A percentile compares a stretch with the other conserved stretches of the same genome.
phyloP scores from a whole-genome alignment of 2,329 filamentous ascomycete genomes.

The Cytospora piceae region DNA sequence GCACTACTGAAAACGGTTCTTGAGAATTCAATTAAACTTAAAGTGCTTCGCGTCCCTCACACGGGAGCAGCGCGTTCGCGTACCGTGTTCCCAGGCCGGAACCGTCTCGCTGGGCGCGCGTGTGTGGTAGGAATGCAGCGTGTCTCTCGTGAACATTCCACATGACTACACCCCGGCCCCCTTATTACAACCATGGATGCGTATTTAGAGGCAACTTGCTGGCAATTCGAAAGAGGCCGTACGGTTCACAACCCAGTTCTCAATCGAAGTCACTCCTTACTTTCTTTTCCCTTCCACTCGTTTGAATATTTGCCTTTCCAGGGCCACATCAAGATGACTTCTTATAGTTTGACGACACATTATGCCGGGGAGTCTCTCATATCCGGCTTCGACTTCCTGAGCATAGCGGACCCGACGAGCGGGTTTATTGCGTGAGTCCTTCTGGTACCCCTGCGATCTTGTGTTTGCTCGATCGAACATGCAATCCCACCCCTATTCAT shows the following conservation, averaged over 20 bases:
- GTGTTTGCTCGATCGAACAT: background rate
- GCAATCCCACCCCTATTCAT: background rate
- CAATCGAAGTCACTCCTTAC: conserved; percentile 20
- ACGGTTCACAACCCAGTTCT: conserved; percentile 11
- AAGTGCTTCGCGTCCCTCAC: conserved; percentile 3
- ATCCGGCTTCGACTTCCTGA: conserved; percentile 54
- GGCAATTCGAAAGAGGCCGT: background rate
- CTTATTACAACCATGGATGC: background rate
- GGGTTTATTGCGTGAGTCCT: conserved; percentile 68
- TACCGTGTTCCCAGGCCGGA: background rate
- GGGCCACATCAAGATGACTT: conserved; percentile 31
- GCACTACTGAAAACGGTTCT: background rate
- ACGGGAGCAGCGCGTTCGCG: background rate
- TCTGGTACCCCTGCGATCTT: background rate
- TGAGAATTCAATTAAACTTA: background rate
- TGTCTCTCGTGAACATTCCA: conserved; percentile 8
- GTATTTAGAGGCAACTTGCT: background rate
- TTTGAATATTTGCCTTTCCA: background rate
- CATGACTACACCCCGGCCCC: background rate
- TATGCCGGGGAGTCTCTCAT: conserved; percentile 50
- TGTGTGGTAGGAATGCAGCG: background rate
- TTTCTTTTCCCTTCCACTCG: conserved; percentile 7
- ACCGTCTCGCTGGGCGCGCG: conserved; percentile 8
- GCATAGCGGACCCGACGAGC: conserved; percentile 62
- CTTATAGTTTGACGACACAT: conserved; percentile 48